phyloP scores from a whole-genome alignment of 2,329 filamentous ascomycete species.

The Coniochaeta sp. region DNA sequence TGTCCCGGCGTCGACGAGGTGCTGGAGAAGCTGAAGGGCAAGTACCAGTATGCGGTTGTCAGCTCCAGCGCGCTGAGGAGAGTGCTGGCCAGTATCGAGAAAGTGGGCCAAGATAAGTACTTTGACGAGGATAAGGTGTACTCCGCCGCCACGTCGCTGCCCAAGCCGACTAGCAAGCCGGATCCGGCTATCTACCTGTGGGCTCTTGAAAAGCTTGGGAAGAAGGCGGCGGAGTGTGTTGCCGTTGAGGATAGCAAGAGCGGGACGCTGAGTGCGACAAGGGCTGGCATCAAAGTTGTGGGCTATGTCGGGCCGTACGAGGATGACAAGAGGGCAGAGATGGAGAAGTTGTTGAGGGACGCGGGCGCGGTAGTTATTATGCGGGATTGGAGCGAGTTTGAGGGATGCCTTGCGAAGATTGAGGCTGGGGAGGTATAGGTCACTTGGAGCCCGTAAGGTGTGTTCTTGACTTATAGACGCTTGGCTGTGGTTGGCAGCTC shows the following conservation, averaged over 20 bases:
- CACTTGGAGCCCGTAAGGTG: neutral
- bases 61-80: slow-evolving; percentile 68
- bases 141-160: slow-evolving; percentile 72
- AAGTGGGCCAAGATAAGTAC: slow-evolving; percentile 72
- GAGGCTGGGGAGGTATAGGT: slow-evolving; percentile 26
- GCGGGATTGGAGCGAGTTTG: slow-evolving; percentile 51
- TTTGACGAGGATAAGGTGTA: slow-evolving; percentile 71
- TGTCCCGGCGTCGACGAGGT: slow-evolving; percentile 63
- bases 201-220: slow-evolving; percentile 66
- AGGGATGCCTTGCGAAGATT: slow-evolving; percentile 36
- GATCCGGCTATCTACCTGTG: slow-evolving; percentile 83
- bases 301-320: slow-evolving; percentile 80
- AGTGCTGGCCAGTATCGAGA: slow-evolving; percentile 70
- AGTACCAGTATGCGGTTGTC: slow-evolving; percentile 73
- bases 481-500: neutral
- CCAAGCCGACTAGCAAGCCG: slow-evolving; percentile 79
- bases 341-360: slow-evolving; percentile 53
- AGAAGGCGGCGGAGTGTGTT: slow-evolving; percentile 63
- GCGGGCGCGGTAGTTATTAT: slow-evolving; percentile 59
- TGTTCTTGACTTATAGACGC: neutral
- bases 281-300: slow-evolving; percentile 73
- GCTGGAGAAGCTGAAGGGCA: slow-evolving; percentile 58
- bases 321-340: slow-evolving; percentile 53
- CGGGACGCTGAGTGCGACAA: slow-evolving; percentile 65
- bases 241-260: slow-evolving; percentile 87